Conservation (phyloP, 352 stramenopile species). For the Globisporangium recalcitrans region DNA sequence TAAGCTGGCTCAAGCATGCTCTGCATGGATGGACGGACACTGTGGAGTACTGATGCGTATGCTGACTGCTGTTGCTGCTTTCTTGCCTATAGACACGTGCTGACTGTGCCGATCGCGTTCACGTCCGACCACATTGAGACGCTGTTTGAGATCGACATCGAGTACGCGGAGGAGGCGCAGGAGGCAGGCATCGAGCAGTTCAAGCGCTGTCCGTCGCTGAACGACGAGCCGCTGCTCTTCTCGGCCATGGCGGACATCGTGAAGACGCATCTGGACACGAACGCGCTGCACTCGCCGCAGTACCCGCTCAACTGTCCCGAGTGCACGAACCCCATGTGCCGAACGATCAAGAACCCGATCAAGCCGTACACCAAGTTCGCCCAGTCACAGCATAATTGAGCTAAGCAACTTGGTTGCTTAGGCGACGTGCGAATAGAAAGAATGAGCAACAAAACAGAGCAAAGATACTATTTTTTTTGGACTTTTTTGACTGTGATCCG, state of each 20-base stretch:
- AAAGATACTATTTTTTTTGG: not conserved
- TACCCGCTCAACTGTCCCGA: conserved; percentile 84
- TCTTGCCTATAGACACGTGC: conserved; percentile 64
- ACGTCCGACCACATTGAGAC: conserved; percentile 99
- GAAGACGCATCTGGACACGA: conserved; percentile 86
- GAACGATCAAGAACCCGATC: conserved; percentile 81
- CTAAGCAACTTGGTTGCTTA: not conserved
- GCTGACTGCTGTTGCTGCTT: conserved; percentile 1
- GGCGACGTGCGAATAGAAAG: not conserved
- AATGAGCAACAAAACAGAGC: not conserved
- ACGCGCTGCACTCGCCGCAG: conserved; percentile 65
- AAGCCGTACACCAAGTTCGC: conserved; percentile 56
- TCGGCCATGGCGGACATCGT: conserved; percentile 97
- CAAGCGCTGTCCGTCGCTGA: conserved; percentile 93
- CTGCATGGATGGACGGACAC: no score
- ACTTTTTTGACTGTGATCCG: not conserved
- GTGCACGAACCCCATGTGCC: conserved; percentile 82
- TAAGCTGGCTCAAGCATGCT: conserved; percentile 20
- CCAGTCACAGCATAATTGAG: conserved; percentile 1
- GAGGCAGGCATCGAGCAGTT: conserved; percentile 94
- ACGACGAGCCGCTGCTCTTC: conserved; percentile 94
- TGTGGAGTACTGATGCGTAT: not conserved
- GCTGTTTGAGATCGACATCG: conserved; percentile 99
- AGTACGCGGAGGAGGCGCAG: conserved; percentile 96
- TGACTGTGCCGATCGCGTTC: conserved; percentile 98